phyloP scores from a whole-genome alignment of 495 filamentous ascomycete species.

The Rusavskia elegans region DNA sequence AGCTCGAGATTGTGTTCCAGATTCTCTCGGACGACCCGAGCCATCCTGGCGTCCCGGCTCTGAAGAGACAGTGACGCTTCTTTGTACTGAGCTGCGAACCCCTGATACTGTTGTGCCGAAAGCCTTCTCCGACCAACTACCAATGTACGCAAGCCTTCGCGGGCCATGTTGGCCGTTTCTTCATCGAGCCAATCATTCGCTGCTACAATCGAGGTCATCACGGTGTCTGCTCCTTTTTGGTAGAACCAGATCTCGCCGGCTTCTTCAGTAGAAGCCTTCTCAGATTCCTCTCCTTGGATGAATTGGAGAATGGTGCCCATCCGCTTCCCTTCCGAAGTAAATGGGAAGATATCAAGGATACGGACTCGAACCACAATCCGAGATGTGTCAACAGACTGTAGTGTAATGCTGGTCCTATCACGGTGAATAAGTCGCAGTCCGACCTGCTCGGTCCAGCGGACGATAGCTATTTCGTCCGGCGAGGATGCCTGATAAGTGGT shows the following conservation, averaged over 20 bases:
- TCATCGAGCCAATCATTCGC: slow-evolving; percentile 98
- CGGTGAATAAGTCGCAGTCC: slow-evolving; percentile 74
- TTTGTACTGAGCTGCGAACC: slow-evolving; percentile 60
- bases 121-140: slow-evolving; percentile 82
- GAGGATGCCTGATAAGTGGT: slow-evolving; percentile 93
- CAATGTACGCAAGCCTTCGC: slow-evolving; percentile 86
- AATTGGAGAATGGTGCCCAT: slow-evolving; percentile 98
- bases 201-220: slow-evolving; percentile 87
- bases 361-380: slow-evolving; percentile 68
- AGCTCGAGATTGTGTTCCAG: slow-evolving; percentile 84
- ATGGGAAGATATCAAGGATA: slow-evolving; percentile 90
- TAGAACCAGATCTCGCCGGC: slow-evolving; percentile 86
- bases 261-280: slow-evolving; percentile 10
- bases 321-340: slow-evolving; percentile 91
- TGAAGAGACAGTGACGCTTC: slow-evolving; percentile 67
- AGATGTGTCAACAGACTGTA: slow-evolving; percentile 66
- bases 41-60: slow-evolving; percentile 66
- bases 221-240: slow-evolving; percentile 95
- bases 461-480: slow-evolving; percentile 96
- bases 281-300: slow-evolving; percentile 25
- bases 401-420: slow-evolving; percentile 66
- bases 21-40: slow-evolving; percentile 58
- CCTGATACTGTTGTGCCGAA: slow-evolving; percentile 56
- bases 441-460: slow-evolving; percentile 86
- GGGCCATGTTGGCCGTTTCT: slow-evolving; percentile 96